Conservation (phyloP, 345 rosid species). For the Brassica juncea region DNA sequence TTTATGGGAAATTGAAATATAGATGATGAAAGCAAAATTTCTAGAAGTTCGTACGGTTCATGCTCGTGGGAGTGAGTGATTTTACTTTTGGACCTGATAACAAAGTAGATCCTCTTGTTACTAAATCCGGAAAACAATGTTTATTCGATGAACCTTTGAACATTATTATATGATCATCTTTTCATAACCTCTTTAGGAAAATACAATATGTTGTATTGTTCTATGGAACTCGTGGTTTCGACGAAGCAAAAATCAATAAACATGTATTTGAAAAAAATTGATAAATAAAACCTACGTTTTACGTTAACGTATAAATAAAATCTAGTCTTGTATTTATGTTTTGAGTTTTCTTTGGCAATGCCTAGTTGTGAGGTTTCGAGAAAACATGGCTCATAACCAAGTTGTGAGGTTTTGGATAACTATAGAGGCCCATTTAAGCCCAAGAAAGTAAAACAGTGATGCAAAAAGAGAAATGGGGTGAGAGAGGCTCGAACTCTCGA, state of each 20-base stretch:
- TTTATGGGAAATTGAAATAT: slow-evolving; percentile 1
- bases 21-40: neutral
- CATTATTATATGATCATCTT: neutral
- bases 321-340: too few species aligned
- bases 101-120: neutral
- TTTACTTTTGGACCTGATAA: neutral
- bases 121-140: slow-evolving; percentile 6
- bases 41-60: slow-evolving; percentile 31
- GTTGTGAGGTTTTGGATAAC: neutral
- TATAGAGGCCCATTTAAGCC: slow-evolving; percentile 27
- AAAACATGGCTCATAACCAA: neutral
- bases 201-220: neutral
- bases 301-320: too few species aligned
- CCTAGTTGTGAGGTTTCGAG: neutral
- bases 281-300: too few species aligned
- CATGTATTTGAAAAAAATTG: too few species aligned
- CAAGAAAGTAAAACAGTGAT: neutral
- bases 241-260: too few species aligned
- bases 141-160: slow-evolving; percentile 6
- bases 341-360: too few species aligned
- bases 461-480: slow-evolving; percentile 52
- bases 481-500: slow-evolving; percentile 96
- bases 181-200: neutral
- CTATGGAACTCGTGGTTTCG: slow-evolving; percentile 1
- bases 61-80: slow-evolving; percentile 29